Conservation (phyloP, 2,329 filamentous ascomycete genomes). For the Delphinella strobiligena region DNA sequence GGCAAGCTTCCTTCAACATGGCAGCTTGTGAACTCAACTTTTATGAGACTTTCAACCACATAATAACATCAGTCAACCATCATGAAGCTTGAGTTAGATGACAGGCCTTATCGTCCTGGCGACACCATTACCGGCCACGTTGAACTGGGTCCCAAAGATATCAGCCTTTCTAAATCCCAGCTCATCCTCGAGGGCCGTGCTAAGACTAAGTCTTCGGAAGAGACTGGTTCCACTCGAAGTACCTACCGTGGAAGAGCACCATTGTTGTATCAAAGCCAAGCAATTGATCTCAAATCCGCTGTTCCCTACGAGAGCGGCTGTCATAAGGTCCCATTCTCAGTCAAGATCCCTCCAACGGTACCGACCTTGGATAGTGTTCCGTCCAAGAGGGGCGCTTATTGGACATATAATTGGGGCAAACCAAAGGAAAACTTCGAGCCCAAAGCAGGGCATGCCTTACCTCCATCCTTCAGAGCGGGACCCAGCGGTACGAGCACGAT, state of each 20-base stretch:
- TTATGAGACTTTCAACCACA: too few species aligned
- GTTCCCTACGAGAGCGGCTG: neutral
- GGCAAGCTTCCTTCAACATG: neutral
- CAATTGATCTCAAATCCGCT: neutral
- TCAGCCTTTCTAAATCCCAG: neutral
- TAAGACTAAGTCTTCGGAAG: neutral
- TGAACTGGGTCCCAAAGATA: neutral
- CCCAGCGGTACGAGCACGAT: neutral
- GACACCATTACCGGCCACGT: neutral
- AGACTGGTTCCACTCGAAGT: neutral
- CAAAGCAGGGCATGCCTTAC: neutral
- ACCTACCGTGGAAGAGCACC: neutral
- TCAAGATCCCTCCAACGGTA: neutral
- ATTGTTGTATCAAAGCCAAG: neutral
- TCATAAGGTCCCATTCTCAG: neutral
- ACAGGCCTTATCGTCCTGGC: neutral
- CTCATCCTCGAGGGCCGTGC: neutral
- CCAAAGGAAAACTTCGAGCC: neutral
- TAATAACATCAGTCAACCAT: too few species aligned
- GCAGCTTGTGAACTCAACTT: neutral
- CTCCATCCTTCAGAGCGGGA: neutral
- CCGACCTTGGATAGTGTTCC: neutral
- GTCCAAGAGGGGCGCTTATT: neutral
- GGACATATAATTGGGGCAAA: neutral
- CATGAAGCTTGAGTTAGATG: neutral